Evolutionary conservation across 345 rosid species (phyloP).

Genomic region (Ceriops decandra): DNA sequence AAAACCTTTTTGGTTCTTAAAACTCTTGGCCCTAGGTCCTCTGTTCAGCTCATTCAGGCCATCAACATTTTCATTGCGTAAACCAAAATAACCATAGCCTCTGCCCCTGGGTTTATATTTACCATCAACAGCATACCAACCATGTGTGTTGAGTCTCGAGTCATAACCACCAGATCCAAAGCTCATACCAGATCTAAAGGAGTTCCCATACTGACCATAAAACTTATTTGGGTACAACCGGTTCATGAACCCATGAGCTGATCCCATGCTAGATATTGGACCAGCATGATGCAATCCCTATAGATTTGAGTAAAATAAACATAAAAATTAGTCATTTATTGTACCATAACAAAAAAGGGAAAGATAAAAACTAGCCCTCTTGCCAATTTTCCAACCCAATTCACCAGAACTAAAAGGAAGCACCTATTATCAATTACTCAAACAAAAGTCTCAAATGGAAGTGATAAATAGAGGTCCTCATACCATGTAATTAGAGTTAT

Average conservation of each 20-base stretch:
- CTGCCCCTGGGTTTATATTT: conserved; percentile 66
- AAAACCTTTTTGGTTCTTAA: conserved; percentile 55
- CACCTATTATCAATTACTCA: neutral
- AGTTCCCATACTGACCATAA: conserved; percentile 61
- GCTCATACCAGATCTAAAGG: conserved; percentile 59
- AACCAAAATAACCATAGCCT: conserved; percentile 62
- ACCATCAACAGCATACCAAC: conserved; percentile 58
- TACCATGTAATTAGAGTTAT: conserved; percentile 63
- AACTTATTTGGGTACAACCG: conserved; percentile 66
- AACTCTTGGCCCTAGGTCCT: conserved; percentile 81
- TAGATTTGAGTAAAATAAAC: neutral
- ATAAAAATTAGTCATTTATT: neutral
- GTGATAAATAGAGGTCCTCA: neutral
- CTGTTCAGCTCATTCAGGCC: conserved; percentile 85
- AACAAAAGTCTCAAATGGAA: neutral
- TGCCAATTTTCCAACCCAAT: no score
- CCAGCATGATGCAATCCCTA: conserved; percentile 62
- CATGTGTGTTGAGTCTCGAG: conserved; percentile 53
- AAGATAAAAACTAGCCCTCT: no score
- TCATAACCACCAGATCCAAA: conserved; percentile 72
- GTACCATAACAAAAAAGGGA: no score
- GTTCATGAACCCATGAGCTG: conserved; percentile 51
- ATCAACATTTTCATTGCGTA: conserved; percentile 56
- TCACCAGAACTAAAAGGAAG: neutral
- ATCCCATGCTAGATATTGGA: conserved; percentile 54